Evolutionary conservation across 73 alveolate genomes (phyloP).

Genomic region (Urostyla sp.): DNA sequence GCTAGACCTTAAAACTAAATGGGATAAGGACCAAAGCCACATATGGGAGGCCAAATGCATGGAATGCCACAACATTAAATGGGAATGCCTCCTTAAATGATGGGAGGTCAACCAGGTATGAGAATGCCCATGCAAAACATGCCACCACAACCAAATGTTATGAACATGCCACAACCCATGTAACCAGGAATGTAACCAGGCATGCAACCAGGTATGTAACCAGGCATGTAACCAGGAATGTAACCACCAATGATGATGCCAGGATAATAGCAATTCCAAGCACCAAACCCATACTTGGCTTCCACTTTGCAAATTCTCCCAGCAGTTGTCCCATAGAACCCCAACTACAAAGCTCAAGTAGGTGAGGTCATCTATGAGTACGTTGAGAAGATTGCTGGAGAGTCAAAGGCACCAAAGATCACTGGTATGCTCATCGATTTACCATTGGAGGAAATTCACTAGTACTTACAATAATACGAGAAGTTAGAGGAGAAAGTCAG

Average conservation of each 20-base stretch:
- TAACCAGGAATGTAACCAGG: slow-evolving; percentile 7
- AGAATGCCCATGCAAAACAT: slow-evolving; percentile 11
- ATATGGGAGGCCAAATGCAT: no score
- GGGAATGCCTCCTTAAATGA: no score
- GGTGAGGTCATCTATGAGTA: slow-evolving; percentile 87
- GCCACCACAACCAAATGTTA: neutral
- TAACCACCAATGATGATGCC: slow-evolving; percentile 21
- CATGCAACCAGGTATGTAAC: slow-evolving; percentile 10
- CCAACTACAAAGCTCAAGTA: slow-evolving; percentile 66
- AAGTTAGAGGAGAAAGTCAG: slow-evolving; percentile 3
- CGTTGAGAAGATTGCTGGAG: slow-evolving; percentile 75
- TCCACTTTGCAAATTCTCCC: neutral
- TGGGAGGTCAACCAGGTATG: neutral
- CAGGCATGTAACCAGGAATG: slow-evolving; percentile 18
- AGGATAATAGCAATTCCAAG: neutral
- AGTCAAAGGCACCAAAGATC: slow-evolving; percentile 83
- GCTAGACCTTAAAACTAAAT: no score
- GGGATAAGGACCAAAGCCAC: neutral
- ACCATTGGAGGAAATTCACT: slow-evolving; percentile 50
- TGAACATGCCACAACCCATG: slow-evolving; percentile 16
- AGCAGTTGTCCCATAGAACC: slow-evolving; percentile 21
- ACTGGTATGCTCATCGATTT: slow-evolving; percentile 87
- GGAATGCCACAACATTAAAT: no score
- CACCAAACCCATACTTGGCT: neutral
- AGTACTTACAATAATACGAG: slow-evolving; percentile 7